These are phyloP conservation scores for Gossypium lobatum DNA, from an alignment of 441 rosid species.

Conservation along the genomic window DNA sequence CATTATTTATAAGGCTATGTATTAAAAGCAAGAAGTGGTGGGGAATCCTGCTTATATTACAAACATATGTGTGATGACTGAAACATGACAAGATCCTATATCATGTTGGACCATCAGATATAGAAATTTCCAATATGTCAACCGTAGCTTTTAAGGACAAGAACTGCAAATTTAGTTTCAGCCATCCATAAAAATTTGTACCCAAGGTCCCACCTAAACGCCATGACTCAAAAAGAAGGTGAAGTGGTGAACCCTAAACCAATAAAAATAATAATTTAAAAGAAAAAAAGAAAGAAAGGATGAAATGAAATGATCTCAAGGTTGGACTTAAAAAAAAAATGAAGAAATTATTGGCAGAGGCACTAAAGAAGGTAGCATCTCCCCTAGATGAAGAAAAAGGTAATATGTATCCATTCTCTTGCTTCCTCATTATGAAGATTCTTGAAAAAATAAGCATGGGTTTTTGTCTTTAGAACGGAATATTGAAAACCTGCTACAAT, in stretches of 20 bases:
- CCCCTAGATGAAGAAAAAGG: background rate
- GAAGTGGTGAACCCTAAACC: background rate
- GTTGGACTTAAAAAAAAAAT: background rate
- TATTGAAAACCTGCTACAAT: background rate
- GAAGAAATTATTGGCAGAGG: conserved; percentile 15
- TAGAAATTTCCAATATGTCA: background rate
- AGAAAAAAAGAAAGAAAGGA: background rate
- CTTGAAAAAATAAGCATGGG: conserved; percentile 14
- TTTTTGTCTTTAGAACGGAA: background rate
- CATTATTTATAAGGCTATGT: too few relatives aligned
- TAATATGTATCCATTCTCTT: conserved; percentile 13
- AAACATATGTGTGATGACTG: background rate
- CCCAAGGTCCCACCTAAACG: conserved; percentile 11
- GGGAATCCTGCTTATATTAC: background rate
- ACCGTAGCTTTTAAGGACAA: background rate
- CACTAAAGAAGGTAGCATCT: conserved; percentile 18
- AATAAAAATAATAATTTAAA: background rate
- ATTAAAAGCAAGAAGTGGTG: background rate
- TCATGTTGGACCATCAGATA: conserved; percentile 3
- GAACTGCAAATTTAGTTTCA: conserved; percentile 1
- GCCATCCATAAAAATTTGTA: background rate
- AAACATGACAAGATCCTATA: background rate
- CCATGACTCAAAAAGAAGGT: background rate
- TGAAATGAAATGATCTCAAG: background rate
- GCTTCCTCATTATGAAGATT: conserved; percentile 11